A percentile compares a stretch with the other conserved stretches of the same genome.
Evolutionary conservation across 108 stramenopile genomes (phyloP).

Genomic region (Nannochloropsis salina): DNA sequence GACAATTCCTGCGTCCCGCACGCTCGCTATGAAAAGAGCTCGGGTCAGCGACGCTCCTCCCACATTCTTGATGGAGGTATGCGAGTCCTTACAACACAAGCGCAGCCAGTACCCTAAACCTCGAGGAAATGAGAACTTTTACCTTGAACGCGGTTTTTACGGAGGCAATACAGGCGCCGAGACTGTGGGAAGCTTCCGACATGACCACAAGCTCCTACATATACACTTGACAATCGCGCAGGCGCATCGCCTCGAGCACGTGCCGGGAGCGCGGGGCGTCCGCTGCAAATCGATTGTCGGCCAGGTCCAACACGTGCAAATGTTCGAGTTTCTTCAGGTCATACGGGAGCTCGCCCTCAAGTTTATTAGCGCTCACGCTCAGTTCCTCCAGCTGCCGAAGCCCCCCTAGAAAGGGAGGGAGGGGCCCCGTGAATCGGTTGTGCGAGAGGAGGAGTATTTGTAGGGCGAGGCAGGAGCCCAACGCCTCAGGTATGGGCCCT

Average conservation of each 20-base stretch:
- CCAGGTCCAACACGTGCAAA: neutral
- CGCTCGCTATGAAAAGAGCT: too few relatives aligned
- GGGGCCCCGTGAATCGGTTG: neutral
- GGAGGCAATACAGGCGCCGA: too few relatives aligned
- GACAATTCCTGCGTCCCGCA: too few relatives aligned
- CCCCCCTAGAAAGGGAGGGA: neutral
- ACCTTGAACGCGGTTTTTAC: too few relatives aligned
- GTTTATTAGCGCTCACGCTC: neutral
- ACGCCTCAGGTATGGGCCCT: neutral
- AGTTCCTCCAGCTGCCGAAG: neutral
- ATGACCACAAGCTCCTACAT: neutral
- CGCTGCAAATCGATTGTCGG: constrained; percentile 1
- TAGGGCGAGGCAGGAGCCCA: neutral
- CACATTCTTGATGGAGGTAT: too few relatives aligned
- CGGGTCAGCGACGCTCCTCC: too few relatives aligned
- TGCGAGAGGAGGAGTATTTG: neutral
- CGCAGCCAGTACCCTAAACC: too few relatives aligned
- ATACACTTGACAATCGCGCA: neutral
- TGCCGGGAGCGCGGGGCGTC: neutral
- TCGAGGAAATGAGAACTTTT: too few relatives aligned
- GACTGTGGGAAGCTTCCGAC: too few relatives aligned
- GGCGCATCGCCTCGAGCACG: neutral
- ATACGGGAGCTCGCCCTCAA: neutral
- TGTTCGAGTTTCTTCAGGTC: neutral
- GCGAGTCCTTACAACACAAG: too few relatives aligned